Conservation (phyloP, 768 basidiomycete genomes). For the Coprinellus aureogranulatus region DNA sequence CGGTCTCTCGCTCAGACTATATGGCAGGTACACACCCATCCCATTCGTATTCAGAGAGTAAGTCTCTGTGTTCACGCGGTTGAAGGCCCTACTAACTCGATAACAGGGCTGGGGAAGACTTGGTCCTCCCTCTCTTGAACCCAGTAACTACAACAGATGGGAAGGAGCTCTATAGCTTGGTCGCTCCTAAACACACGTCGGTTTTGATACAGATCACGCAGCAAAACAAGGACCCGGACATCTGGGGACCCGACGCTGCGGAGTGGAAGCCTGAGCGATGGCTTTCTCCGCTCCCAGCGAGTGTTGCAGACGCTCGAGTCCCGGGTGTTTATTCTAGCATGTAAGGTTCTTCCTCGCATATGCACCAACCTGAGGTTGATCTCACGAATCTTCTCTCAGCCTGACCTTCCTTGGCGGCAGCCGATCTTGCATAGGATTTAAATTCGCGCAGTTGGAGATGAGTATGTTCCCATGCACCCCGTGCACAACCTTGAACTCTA, state of each 20-base stretch:
- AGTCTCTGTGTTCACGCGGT: neutral
- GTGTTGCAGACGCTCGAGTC: constrained; percentile 14
- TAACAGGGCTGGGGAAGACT: constrained; percentile 19
- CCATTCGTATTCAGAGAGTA: no score
- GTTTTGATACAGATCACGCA: constrained; percentile 5
- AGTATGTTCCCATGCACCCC: constrained; percentile 12
- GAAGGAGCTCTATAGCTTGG: constrained; percentile 18
- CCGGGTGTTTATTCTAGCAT: constrained; percentile 35
- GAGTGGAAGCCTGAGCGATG: constrained; percentile 40
- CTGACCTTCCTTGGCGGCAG: constrained; percentile 22
- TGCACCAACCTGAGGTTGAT: neutral
- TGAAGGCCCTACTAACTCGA: constrained; percentile 2
- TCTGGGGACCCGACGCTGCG: constrained; percentile 36
- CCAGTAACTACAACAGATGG: constrained; percentile 26
- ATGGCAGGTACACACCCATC: constrained; percentile 1
- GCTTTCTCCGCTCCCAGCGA: constrained; percentile 31
- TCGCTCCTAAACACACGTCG: constrained; percentile 20
- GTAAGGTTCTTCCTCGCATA: constrained; percentile 18
- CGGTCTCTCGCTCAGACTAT: neutral
- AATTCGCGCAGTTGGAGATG: constrained; percentile 49
- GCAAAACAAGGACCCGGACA: constrained; percentile 10
- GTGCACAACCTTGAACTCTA: no score
- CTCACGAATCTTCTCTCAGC: constrained; percentile 19
- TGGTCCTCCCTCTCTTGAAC: constrained; percentile 16
- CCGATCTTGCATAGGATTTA: constrained; percentile 35